Percentiles rank a stretch among this genome's conserved stretches.
Conservation (phyloP, 208 protist species). For the Leishmania major region DNA sequence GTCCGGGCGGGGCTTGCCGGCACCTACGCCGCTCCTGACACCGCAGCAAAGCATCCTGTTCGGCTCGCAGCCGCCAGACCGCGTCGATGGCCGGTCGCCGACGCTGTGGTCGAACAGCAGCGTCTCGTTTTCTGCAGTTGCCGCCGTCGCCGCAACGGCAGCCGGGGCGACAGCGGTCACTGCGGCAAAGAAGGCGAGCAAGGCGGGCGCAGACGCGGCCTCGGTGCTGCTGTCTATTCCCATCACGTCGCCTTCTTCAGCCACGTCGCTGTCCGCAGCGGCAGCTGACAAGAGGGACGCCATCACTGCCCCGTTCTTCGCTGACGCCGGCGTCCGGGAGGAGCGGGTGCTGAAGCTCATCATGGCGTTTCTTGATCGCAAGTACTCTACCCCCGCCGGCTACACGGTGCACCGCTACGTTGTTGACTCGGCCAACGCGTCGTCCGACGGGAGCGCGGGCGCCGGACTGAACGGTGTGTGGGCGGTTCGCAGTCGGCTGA, state of each 20-base stretch:
- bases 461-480: conserved; percentile 30
- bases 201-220: not conserved
- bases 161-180: not conserved
- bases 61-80: conserved; percentile 13
- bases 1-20: not conserved
- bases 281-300: not conserved
- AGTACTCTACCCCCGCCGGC: conserved; percentile 31
- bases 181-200: conserved; percentile 2
- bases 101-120: conserved; percentile 6
- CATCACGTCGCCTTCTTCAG: conserved; percentile 8
- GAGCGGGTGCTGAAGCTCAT: conserved; percentile 39
- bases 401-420: conserved; percentile 38
- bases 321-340: conserved; percentile 29
- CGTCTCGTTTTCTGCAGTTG: conserved; percentile 20
- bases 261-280: not conserved
- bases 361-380: conserved; percentile 46
- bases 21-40: conserved; percentile 16
- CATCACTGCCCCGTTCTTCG: conserved; percentile 7
- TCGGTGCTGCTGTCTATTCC: conserved; percentile 31
- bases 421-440: conserved; percentile 18
- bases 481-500: conserved; percentile 35
- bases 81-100: conserved; percentile 12
- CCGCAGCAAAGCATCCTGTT: conserved; percentile 25
- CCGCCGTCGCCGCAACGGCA: conserved; percentile 13
- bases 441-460: not conserved